Conservation (phyloP, 1,284 basidiomycete genomes). For the Moesziomyces parantarcticus region DNA sequence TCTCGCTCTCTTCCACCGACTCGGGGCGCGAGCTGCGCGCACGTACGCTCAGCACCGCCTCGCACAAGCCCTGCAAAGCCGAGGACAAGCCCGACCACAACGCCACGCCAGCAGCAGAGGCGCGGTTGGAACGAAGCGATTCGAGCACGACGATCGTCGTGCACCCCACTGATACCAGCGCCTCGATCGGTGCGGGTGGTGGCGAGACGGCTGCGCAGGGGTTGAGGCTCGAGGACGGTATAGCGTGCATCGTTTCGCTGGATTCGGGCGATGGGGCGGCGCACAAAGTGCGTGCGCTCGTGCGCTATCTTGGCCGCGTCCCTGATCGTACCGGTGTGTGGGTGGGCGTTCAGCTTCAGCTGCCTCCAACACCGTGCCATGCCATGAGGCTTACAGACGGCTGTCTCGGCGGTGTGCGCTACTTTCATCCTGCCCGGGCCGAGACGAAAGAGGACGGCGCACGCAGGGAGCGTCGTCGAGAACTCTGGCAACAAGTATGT, state of each 20-base stretch:
- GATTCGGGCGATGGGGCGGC: not conserved
- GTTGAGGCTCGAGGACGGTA: not conserved
- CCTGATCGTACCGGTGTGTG: conserved; percentile 25
- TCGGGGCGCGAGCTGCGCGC: conserved; percentile 16
- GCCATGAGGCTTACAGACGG: conserved; percentile 72
- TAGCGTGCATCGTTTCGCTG: not conserved
- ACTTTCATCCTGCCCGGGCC: conserved; percentile 73
- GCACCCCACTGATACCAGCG: too few species aligned
- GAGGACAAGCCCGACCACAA: too few species aligned
- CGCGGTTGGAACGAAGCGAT: not conserved
- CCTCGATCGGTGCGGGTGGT: too few species aligned
- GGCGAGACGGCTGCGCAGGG: too few species aligned
- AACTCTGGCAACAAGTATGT: conserved; percentile 21
- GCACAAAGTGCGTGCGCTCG: conserved; percentile 34
- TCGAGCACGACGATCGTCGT: not conserved
- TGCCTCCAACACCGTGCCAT: conserved; percentile 11
- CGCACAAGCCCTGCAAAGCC: not conserved
- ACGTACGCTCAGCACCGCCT: conserved; percentile 15
- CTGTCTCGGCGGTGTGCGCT: conserved; percentile 79
- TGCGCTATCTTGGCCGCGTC: conserved; percentile 58
- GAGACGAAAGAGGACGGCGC: conserved; percentile 63
- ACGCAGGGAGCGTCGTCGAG: conserved; percentile 60
- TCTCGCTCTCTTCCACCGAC: conserved; percentile 28
- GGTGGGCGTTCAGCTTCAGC: conserved; percentile 51
- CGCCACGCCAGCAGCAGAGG: not conserved